phyloP scores from a whole-genome alignment of 768 basidiomycete species.

The Kwoniella botswanensis region DNA sequence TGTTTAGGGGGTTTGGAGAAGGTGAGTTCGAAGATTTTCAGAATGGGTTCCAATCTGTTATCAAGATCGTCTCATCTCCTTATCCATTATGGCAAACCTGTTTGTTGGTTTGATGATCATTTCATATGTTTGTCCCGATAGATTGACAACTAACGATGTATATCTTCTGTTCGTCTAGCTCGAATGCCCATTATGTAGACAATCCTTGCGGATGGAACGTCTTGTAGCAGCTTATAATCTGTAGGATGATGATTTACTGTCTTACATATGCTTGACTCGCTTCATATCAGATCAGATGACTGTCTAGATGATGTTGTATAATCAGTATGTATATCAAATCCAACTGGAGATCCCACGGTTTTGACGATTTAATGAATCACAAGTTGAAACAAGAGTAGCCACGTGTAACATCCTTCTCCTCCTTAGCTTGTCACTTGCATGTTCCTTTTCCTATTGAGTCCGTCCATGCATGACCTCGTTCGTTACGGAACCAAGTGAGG shows the following conservation, averaged over 20 bases:
- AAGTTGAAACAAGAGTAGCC: neutral
- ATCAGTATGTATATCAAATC: neutral
- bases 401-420: neutral
- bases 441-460: too few species aligned
- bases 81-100: too few species aligned
- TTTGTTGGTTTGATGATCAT: too few species aligned
- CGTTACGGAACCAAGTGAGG: neutral
- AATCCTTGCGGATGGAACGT: constrained; percentile 53
- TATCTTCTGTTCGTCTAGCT: constrained; percentile 29
- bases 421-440: too few species aligned
- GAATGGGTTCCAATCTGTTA: too few species aligned
- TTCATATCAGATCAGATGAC: constrained; percentile 1
- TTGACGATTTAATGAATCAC: neutral
- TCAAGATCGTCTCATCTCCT: too few species aligned
- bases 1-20: constrained; percentile 58
- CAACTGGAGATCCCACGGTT: neutral
- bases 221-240: constrained; percentile 56
- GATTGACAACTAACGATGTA: too few species aligned
- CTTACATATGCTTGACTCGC: too few species aligned
- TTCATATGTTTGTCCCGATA: too few species aligned
- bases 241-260: constrained; percentile 1
- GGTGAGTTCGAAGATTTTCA: constrained; percentile 33
- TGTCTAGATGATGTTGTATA: neutral
- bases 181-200: constrained; percentile 58
- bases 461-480: too few species aligned